Evolutionary conservation across 2,329 filamentous ascomycete species (phyloP).

Genomic region (Penicillium occitanis): DNA sequence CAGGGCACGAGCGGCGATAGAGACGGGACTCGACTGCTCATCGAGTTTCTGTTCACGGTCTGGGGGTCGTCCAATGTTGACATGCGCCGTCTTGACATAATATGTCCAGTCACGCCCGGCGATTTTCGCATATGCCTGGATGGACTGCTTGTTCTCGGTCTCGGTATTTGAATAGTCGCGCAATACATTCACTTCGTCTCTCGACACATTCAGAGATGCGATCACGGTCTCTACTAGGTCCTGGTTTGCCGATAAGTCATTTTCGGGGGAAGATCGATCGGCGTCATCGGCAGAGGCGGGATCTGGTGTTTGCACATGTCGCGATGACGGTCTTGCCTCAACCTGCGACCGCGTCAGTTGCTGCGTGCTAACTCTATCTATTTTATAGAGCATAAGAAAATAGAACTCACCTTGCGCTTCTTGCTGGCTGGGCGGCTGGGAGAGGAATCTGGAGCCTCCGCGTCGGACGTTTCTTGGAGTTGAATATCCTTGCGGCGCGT

Average conservation of each 20-base stretch:
- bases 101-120: constrained; percentile 54
- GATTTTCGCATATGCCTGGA: constrained; percentile 53
- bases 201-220: constrained; percentile 45
- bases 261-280: constrained; percentile 44
- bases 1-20: constrained; percentile 44
- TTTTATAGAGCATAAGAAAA: not conserved
- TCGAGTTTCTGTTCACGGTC: constrained; percentile 45
- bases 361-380: not conserved
- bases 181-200: constrained; percentile 46
- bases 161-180: constrained; percentile 48
- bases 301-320: constrained; percentile 37
- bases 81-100: constrained; percentile 50
- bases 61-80: constrained; percentile 52
- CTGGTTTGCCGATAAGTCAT: constrained; percentile 43
- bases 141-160: constrained; percentile 47
- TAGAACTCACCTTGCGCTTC: constrained; percentile 48
- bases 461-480: constrained; percentile 47
- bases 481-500: constrained; percentile 48
- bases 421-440: constrained; percentile 48
- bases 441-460: constrained; percentile 49
- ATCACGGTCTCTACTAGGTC: constrained; percentile 51
- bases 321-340: constrained; percentile 34
- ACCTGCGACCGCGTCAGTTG: constrained; percentile 28
- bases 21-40: constrained; percentile 49
- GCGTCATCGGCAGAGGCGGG: constrained; percentile 39